Conservation (phyloP, 176 grass and related monocot species). For the Musa troglodytarum region DNA sequence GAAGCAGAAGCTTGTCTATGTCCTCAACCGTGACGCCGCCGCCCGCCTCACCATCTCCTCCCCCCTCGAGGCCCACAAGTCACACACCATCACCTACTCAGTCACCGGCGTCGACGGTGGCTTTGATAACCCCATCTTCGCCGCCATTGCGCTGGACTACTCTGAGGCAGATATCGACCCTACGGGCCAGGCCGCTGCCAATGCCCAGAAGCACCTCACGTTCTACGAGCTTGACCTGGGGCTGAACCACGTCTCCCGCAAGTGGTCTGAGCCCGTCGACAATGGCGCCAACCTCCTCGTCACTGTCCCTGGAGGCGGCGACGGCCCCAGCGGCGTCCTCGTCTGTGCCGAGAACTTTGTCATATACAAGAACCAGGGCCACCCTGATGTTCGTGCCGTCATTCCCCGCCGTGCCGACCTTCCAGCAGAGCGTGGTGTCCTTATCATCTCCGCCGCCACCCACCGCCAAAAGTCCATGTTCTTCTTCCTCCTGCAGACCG, state of each 20-base stretch:
- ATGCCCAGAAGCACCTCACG: slow-evolving; percentile 88
- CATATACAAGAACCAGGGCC: no score
- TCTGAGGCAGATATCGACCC: slow-evolving; percentile 76
- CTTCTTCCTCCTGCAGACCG: slow-evolving; percentile 85
- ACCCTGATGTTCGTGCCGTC: slow-evolving; percentile 82
- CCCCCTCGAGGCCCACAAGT: slow-evolving; percentile 90
- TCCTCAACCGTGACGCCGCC: slow-evolving; percentile 69
- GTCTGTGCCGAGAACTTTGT: no score
- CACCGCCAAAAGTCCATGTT: slow-evolving; percentile 88
- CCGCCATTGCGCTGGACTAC: slow-evolving; percentile 85
- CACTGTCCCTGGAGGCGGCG: no score
- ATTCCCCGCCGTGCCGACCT: slow-evolving; percentile 88
- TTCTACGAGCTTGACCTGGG: slow-evolving; percentile 98
- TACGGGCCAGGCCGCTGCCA: slow-evolving; percentile 63
- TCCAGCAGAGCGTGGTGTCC: slow-evolving; percentile 80
- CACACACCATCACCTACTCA: slow-evolving; percentile 76
- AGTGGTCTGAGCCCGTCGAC: slow-evolving; percentile 79
- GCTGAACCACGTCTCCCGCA: slow-evolving; percentile 88
- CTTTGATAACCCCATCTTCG: slow-evolving; percentile 86
- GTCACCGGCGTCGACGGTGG: slow-evolving; percentile 75
- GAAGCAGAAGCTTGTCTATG: slow-evolving; percentile 98
- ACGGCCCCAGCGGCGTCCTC: no score
- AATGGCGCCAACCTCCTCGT: no score
- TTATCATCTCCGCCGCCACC: slow-evolving; percentile 84
- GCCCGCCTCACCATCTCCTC: slow-evolving; percentile 91